Percentiles rank a stretch among this genome's conserved stretches.
Conservation (phyloP, 2,329 filamentous ascomycete species). For the Exophiala oligosperma region DNA sequence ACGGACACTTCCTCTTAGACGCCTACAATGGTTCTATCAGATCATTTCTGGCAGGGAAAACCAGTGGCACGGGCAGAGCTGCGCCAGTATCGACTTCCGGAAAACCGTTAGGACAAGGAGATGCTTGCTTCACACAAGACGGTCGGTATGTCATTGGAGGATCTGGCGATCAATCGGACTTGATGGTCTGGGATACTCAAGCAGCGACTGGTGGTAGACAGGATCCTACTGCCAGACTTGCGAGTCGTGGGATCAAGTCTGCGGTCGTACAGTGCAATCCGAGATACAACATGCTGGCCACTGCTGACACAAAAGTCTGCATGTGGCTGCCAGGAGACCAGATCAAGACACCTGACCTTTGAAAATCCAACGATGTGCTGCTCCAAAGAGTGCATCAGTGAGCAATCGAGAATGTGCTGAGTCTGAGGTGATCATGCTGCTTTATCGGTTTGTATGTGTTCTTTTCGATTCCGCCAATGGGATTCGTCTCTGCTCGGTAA, state of each 20-base stretch:
- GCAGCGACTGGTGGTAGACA: constrained; percentile 57
- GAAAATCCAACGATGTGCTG: not conserved
- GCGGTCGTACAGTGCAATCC: constrained; percentile 86
- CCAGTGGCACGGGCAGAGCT: constrained; percentile 49
- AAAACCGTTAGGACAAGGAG: constrained; percentile 60
- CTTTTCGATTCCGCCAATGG: constrained; percentile 14
- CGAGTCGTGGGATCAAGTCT: constrained; percentile 55
- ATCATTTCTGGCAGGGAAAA: constrained; percentile 63
- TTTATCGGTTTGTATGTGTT: not conserved
- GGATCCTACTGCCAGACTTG: constrained; percentile 40
- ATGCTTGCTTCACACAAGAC: constrained; percentile 87
- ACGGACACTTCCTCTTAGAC: constrained; percentile 89
- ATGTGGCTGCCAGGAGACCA: constrained; percentile 66
- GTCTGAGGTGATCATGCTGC: not conserved
- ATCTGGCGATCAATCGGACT: constrained; percentile 64
- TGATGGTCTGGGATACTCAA: constrained; percentile 84
- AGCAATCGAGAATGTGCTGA: not conserved
- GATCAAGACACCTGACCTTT: constrained; percentile 27
- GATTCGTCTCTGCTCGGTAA: constrained; percentile 16
- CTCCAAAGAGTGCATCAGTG: not conserved
- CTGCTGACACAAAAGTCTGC: constrained; percentile 78
- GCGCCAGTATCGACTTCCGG: constrained; percentile 54
- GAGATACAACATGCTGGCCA: constrained; percentile 86
- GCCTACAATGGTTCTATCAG: constrained; percentile 81
- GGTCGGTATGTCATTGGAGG: constrained; percentile 86